These are phyloP conservation scores for Climacium dendroides DNA, from an alignment of 225 moss, liverwort and hornwort genomes.

Conservation along the genomic window DNA sequence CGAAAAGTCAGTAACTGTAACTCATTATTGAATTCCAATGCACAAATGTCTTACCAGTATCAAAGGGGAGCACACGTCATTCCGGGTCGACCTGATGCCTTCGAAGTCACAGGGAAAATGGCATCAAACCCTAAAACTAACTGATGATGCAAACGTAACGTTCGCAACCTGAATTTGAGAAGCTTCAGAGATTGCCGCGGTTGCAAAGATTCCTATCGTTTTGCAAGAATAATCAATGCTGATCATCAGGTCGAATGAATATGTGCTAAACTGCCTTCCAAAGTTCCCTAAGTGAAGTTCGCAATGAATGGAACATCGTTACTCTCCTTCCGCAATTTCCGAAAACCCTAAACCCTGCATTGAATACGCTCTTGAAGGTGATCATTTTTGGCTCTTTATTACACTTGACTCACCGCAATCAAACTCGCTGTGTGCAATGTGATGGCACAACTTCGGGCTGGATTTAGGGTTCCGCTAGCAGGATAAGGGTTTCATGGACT, in stretches of 20 bases:
- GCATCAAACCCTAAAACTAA: neutral
- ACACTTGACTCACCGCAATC: neutral
- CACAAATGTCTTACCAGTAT: neutral
- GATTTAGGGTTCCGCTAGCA: neutral
- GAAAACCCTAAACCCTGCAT: neutral
- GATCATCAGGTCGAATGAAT: neutral
- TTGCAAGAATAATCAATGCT: neutral
- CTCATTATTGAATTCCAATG: neutral
- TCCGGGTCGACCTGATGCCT: neutral
- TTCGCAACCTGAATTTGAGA: neutral
- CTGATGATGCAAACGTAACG: neutral
- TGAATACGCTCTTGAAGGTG: neutral
- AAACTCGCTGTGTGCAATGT: neutral
- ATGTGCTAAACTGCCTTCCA: neutral
- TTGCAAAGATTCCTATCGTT: conserved; percentile 6
- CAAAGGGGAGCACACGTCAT: neutral
- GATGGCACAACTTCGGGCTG: neutral
- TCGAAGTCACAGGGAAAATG: neutral
- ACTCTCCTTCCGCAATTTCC: neutral
- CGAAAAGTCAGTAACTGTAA: neutral
- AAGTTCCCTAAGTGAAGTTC: neutral
- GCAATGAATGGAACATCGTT: neutral
- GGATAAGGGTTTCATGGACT: neutral
- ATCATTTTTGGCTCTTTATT: neutral
- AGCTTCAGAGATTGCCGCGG: conserved; percentile 3